phyloP scores from a whole-genome alignment of 768 basidiomycete species.

The Auriscalpium microsporum region DNA sequence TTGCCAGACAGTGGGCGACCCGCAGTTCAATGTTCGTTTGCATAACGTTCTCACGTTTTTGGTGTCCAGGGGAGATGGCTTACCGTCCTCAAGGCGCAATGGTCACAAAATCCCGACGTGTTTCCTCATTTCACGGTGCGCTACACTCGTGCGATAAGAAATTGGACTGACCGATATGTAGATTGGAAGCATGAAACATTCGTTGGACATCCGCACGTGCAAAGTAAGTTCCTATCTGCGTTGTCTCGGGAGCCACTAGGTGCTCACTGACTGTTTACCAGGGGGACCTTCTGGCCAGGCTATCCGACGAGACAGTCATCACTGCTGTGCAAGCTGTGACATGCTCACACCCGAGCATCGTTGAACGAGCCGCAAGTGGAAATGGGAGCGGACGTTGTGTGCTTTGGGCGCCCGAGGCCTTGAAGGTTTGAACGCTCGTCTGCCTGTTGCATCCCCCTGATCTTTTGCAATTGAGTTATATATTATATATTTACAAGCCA shows the following conservation, averaged over 20 bases:
- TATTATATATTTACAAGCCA: too few species aligned
- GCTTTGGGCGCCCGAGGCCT: conserved; percentile 57
- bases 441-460: too few species aligned
- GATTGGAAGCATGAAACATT: conserved; percentile 77
- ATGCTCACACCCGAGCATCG: conserved; percentile 68
- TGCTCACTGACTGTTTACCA: conserved; percentile 18
- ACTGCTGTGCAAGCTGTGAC: conserved; percentile 88
- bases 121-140: conserved; percentile 80
- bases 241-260: neutral
- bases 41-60: neutral
- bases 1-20: conserved; percentile 70
- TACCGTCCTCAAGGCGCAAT: conserved; percentile 67
- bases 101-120: conserved; percentile 69
- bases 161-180: conserved; percentile 18
- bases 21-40: neutral
- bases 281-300: conserved; percentile 62
- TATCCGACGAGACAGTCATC: conserved; percentile 59
- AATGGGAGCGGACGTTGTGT: conserved; percentile 76
- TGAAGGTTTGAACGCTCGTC: neutral
- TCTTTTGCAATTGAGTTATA: too few species aligned
- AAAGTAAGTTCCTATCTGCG: conserved; percentile 35
- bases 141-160: neutral
- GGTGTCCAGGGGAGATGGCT: conserved; percentile 67
- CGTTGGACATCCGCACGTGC: conserved; percentile 63
- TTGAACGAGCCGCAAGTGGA: conserved; percentile 69